Evolutionary conservation across 345 rosid species (phyloP).

Genomic region (Iberis pinnata): DNA sequence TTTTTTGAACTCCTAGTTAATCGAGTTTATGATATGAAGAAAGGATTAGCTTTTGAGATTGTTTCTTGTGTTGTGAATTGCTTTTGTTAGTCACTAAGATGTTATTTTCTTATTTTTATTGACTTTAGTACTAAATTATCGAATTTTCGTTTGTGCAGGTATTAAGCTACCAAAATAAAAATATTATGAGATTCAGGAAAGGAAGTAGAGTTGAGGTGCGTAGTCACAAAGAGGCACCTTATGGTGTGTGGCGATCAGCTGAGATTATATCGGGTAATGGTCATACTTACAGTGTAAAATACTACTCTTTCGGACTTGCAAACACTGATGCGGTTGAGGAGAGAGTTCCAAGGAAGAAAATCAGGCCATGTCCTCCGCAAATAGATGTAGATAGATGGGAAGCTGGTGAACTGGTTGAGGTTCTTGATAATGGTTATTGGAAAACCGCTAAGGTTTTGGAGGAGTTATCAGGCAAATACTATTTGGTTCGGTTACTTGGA

Average conservation of each 20-base stretch:
- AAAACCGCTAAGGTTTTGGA: constrained; percentile 44
- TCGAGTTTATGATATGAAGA: too few relatives aligned
- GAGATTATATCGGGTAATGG: constrained; percentile 64
- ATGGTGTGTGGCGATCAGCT: constrained; percentile 59
- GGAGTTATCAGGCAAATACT: constrained; percentile 31
- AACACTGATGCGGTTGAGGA: constrained; percentile 25
- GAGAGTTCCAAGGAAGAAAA: constrained; percentile 50
- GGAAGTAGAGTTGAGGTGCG: constrained; percentile 66
- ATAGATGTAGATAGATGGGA: constrained; percentile 39
- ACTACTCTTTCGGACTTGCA: constrained; percentile 19
- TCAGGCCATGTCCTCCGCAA: constrained; percentile 67
- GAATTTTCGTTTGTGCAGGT: constrained; percentile 9
- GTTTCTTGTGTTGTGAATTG: too few relatives aligned
- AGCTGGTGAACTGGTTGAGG: constrained; percentile 59
- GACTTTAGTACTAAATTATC: too few relatives aligned
- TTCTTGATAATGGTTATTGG: constrained; percentile 48
- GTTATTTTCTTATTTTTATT: too few relatives aligned
- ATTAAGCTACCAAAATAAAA: background rate
- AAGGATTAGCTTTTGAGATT: too few relatives aligned
- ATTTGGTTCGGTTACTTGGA: constrained; percentile 48
- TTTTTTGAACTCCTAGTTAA: too few relatives aligned
- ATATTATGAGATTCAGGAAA: constrained; percentile 57
- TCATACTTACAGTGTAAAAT: constrained; percentile 46
- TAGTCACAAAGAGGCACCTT: constrained; percentile 42
- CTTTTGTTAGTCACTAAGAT: too few relatives aligned